A percentile compares a stretch with the other conserved stretches of the same genome.
Evolutionary conservation across 441 rosid species (phyloP).

Genomic region (Gossypium laxum): DNA sequence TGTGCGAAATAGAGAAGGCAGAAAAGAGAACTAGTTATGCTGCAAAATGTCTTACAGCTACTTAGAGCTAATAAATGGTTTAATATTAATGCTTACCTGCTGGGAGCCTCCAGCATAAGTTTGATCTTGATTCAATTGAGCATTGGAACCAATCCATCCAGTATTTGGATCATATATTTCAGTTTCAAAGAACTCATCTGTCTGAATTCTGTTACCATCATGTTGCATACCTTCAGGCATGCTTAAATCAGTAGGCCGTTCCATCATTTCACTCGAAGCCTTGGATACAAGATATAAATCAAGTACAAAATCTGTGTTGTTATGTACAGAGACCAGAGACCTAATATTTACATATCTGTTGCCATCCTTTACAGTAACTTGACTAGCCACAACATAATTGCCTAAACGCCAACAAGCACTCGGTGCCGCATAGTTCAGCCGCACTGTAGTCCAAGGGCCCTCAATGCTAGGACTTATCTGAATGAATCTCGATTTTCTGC

Average conservation of each 20-base stretch:
- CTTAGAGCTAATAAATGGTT: not conserved
- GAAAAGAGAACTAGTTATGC: not conserved
- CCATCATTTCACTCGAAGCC: conserved; percentile 24
- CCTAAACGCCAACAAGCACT: conserved; percentile 97
- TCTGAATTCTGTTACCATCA: conserved; percentile 25
- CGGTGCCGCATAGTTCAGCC: conserved; percentile 90
- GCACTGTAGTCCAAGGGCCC: conserved; percentile 96
- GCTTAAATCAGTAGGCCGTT: conserved; percentile 21
- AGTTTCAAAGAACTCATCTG: conserved; percentile 46
- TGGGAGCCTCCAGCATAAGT: conserved; percentile 17
- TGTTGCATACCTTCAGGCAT: conserved; percentile 25
- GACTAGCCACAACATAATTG: conserved; percentile 86
- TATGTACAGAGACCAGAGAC: conserved; percentile 71
- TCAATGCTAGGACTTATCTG: conserved; percentile 84
- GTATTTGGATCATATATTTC: conserved; percentile 33
- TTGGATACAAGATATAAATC: conserved; percentile 60
- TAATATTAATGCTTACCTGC: conserved; percentile 26
- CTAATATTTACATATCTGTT: conserved; percentile 76
- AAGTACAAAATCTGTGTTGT: conserved; percentile 55
- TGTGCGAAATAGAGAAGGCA: not conserved
- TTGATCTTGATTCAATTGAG: conserved; percentile 20
- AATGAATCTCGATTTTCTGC: conserved; percentile 62
- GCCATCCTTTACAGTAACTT: conserved; percentile 78
- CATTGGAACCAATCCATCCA: conserved; percentile 48
- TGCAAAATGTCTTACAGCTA: not conserved